Percentiles rank a stretch among this genome's conserved stretches.
Conservation (phyloP, 2,329 filamentous ascomycete species). For the Amylocarpus encephaloides region DNA sequence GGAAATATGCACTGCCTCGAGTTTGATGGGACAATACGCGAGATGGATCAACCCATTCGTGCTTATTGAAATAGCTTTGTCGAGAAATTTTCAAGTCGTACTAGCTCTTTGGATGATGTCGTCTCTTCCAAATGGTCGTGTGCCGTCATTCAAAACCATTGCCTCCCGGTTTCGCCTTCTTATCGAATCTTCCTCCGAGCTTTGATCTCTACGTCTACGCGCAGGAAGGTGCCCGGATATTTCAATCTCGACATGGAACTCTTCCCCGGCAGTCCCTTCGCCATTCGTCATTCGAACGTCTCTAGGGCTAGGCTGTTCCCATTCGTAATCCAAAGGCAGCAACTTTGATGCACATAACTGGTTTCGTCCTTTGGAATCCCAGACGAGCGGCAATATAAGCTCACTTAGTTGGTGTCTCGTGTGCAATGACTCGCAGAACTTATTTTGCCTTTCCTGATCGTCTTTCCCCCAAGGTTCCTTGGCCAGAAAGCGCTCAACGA, state of each 20-base stretch:
- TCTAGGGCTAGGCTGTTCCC: conserved; percentile 38
- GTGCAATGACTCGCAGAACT: conserved; percentile 38
- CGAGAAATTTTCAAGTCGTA: conserved; percentile 1
- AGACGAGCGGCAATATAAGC: conserved; percentile 38
- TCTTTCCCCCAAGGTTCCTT: conserved; percentile 62
- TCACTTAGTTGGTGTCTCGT: conserved; percentile 35
- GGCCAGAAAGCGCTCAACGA: conserved; percentile 68
- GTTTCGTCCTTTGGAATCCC: conserved; percentile 20
- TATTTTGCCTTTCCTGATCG: conserved; percentile 46
- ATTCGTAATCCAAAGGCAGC: conserved; percentile 30
- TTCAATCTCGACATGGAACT: conserved; percentile 24
- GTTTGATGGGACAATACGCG: too few species aligned
- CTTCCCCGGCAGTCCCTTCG: conserved; percentile 40
- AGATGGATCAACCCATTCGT: too few species aligned
- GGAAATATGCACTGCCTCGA: too few species aligned
- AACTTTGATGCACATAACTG: conserved; percentile 27
- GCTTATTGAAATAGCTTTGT: too few species aligned
- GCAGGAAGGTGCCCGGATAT: conserved; percentile 25
- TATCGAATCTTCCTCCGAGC: conserved; percentile 62
- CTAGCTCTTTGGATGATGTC: conserved; percentile 64
- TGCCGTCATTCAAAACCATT: conserved; percentile 87
- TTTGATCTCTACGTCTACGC: conserved; percentile 43
- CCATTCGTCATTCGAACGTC: conserved; percentile 42
- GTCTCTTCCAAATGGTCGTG: conserved; percentile 61
- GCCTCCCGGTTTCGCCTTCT: conserved; percentile 75